Evolutionary conservation across 2,329 filamentous ascomycete genomes (phyloP).

Genomic region (Aspergillus tubingensis): DNA sequence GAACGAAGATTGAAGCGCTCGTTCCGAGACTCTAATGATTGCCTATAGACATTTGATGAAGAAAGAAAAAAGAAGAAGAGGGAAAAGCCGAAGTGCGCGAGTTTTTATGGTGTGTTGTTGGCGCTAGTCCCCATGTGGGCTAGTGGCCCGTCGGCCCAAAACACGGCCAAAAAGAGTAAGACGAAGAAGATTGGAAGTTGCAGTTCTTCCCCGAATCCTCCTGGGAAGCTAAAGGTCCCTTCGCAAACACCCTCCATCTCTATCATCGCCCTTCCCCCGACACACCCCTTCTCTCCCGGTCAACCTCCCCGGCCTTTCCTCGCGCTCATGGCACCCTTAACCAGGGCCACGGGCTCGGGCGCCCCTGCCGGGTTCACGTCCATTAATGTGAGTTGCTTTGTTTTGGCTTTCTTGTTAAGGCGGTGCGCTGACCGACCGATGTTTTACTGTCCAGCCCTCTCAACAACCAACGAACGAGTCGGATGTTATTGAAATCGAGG

Average conservation of each 20-base stretch:
- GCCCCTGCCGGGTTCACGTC: constrained; percentile 26
- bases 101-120: constrained; percentile 29
- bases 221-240: constrained; percentile 2
- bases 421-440: constrained; percentile 16
- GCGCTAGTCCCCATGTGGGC: constrained; percentile 35
- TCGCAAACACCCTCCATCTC: background rate
- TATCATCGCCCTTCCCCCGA: background rate
- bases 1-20: constrained; percentile 85
- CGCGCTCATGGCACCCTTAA: constrained; percentile 42
- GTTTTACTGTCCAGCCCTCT: constrained; percentile 21
- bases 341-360: constrained; percentile 34
- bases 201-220: constrained; percentile 25
- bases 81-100: constrained; percentile 31
- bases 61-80: constrained; percentile 52
- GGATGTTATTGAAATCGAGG: constrained; percentile 44
- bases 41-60: constrained; percentile 66
- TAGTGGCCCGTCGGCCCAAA: constrained; percentile 28
- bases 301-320: background rate
- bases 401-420: constrained; percentile 12
- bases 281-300: background rate
- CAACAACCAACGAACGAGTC: constrained; percentile 25
- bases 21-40: constrained; percentile 99
- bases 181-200: constrained; percentile 29
- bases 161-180: constrained; percentile 35
- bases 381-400: constrained; percentile 28